These are phyloP conservation scores for Neofusicoccum parvum DNA, from an alignment of 2,329 filamentous ascomycete genomes.

Conservation along the genomic window DNA sequence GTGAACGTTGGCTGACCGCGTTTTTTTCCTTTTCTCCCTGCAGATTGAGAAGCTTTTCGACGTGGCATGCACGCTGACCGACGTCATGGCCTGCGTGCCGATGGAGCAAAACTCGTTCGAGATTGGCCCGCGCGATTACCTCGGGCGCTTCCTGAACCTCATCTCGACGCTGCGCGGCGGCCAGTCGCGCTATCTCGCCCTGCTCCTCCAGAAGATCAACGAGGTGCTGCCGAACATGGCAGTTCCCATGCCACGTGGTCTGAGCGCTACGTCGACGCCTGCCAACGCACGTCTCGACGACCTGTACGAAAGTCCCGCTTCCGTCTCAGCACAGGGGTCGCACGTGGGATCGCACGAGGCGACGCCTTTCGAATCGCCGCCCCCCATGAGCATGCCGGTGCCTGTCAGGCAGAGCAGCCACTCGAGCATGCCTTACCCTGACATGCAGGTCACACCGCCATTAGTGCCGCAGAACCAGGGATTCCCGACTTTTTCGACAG, in stretches of 20 bases:
- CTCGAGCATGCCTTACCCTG: slow-evolving; percentile 20
- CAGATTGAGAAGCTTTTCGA: slow-evolving; percentile 81
- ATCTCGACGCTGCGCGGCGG: slow-evolving; percentile 73
- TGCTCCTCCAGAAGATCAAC: slow-evolving; percentile 74
- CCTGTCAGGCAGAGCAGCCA: slow-evolving; percentile 21
- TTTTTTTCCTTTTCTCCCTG: slow-evolving; percentile 20
- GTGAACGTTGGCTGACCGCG: slow-evolving; percentile 4
- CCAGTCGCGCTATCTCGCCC: slow-evolving; percentile 73
- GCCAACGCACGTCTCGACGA: slow-evolving; percentile 22
- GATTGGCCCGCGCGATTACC: slow-evolving; percentile 70
- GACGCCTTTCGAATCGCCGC: slow-evolving; percentile 22
- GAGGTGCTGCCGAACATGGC: slow-evolving; percentile 63
- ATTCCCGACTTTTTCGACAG: slow-evolving; percentile 20
- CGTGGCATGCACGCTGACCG: slow-evolving; percentile 71
- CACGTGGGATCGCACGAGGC: slow-evolving; percentile 22
- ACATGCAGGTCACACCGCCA: slow-evolving; percentile 22
- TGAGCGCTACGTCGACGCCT: slow-evolving; percentile 34
- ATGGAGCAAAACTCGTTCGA: slow-evolving; percentile 61
- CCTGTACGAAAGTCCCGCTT: slow-evolving; percentile 23
- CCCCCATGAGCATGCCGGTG: slow-evolving; percentile 20
- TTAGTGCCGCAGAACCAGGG: slow-evolving; percentile 17
- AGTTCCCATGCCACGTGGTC: slow-evolving; percentile 29
- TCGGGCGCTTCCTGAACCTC: slow-evolving; percentile 67
- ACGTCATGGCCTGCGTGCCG: slow-evolving; percentile 67
- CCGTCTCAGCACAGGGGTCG: slow-evolving; percentile 19